phyloP scores from a whole-genome alignment of 73 alveolate species.

The Tetrahymena thermophila region DNA sequence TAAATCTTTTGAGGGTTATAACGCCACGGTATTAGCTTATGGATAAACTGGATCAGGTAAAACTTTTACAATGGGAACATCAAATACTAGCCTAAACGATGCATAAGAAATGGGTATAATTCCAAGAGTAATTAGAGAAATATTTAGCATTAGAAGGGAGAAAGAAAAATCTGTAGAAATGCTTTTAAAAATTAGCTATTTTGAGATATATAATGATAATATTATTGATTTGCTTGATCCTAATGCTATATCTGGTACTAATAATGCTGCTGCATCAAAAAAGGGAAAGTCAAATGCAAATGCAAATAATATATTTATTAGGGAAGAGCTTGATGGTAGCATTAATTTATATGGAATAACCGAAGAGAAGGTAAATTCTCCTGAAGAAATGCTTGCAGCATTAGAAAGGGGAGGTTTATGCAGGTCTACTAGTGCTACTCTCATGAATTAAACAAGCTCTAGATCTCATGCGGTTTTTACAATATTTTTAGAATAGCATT shows the following conservation, averaged over 20 bases:
- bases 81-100: conserved; percentile 52
- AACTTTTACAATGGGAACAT: conserved; percentile 97
- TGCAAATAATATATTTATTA: conserved; percentile 37
- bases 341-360: conserved; percentile 65
- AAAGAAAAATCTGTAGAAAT: conserved; percentile 70
- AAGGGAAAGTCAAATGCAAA: conserved; percentile 66
- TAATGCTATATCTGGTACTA: conserved; percentile 46
- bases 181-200: conserved; percentile 69
- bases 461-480: conserved; percentile 97
- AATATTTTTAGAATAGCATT: conserved; percentile 72
- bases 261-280: conserved; percentile 53
- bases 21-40: conserved; percentile 95
- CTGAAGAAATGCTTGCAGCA: conserved; percentile 82
- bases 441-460: conserved; percentile 79
- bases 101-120: conserved; percentile 83
- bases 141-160: conserved; percentile 73
- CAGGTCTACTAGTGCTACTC: conserved; percentile 84
- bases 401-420: conserved; percentile 80
- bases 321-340: conserved; percentile 82
- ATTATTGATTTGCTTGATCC: conserved; percentile 83
- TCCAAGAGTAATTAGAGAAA: conserved; percentile 82
- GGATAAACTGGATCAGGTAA: conserved; percentile 98
- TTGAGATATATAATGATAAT: conserved; percentile 95
- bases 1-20: conserved; percentile 87
- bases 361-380: conserved; percentile 66